phyloP scores from a whole-genome alignment of 2,329 filamentous ascomycete species.

The Fusarium papillatum region DNA sequence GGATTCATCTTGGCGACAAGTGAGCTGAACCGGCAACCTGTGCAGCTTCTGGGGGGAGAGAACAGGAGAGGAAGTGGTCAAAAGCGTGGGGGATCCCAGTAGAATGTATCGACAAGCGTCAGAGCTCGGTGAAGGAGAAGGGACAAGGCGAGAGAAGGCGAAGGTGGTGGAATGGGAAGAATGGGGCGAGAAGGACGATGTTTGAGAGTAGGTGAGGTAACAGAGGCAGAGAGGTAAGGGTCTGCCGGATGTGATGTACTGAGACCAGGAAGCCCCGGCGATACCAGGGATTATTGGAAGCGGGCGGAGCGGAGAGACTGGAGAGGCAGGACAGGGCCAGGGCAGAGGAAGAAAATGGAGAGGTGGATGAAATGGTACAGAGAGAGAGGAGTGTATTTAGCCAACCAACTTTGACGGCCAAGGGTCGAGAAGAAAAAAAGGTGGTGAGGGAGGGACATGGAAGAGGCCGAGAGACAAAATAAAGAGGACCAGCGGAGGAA shows the following conservation, averaged over 20 bases:
- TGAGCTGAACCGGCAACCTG: slow-evolving; percentile 41
- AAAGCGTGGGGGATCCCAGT: slow-evolving; percentile 40
- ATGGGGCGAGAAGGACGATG: slow-evolving; percentile 40
- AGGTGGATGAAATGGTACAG: neutral
- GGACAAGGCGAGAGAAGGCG: slow-evolving; percentile 30
- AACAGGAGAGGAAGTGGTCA: slow-evolving; percentile 41
- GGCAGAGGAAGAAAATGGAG: neutral
- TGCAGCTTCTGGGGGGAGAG: slow-evolving; percentile 25
- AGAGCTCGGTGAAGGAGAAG: slow-evolving; percentile 44
- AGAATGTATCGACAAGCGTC: slow-evolving; percentile 24
- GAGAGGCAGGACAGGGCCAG: neutral
- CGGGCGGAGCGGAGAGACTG: slow-evolving; percentile 26
- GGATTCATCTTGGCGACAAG: slow-evolving; percentile 43
- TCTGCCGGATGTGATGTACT: slow-evolving; percentile 24
- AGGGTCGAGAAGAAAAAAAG: slow-evolving; percentile 14
- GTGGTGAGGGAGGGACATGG: slow-evolving; percentile 28
- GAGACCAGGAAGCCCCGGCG: slow-evolving; percentile 28
- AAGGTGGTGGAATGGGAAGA: slow-evolving; percentile 29
- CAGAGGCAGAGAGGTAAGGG: slow-evolving; percentile 25
- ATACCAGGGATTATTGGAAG: neutral
- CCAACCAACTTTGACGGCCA: slow-evolving; percentile 14
- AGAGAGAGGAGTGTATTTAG: slow-evolving; percentile 15
- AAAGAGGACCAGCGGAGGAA: slow-evolving; percentile 18
- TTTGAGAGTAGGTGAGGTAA: slow-evolving; percentile 9
- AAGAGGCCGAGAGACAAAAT: slow-evolving; percentile 29